Conservation (phyloP, 2,329 filamentous ascomycete species). For the Akanthomyces muscarius region DNA sequence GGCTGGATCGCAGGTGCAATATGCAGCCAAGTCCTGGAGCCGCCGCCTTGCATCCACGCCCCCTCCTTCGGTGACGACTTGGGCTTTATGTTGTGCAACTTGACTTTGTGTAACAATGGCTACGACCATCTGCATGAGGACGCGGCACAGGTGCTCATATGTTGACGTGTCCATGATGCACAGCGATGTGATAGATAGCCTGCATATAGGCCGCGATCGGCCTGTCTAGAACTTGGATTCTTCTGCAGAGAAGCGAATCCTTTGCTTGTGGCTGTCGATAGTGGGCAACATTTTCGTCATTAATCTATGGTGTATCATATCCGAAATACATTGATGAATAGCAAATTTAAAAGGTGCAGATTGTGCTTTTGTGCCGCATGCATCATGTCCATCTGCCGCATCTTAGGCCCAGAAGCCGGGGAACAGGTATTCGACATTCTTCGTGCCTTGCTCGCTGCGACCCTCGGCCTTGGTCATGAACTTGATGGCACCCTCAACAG, state of each 20-base stretch:
- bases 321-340: not conserved
- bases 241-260: not conserved
- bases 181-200: not conserved
- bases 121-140: not conserved
- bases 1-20: not conserved
- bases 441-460: slow-evolving; percentile 67
- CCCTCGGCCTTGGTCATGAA: slow-evolving; percentile 79
- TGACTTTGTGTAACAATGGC: not conserved
- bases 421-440: slow-evolving; percentile 83
- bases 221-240: not conserved
- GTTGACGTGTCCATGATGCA: slow-evolving; percentile 3
- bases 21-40: not conserved
- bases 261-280: not conserved
- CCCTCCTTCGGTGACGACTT: not conserved
- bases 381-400: not conserved
- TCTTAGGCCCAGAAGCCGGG: slow-evolving; percentile 63
- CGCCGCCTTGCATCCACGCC: not conserved
- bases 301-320: not conserved
- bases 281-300: not conserved
- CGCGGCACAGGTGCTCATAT: not conserved
- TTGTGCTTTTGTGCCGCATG: not conserved
- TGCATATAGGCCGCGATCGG: slow-evolving; percentile 1
- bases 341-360: not conserved
- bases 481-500: slow-evolving; percentile 70
- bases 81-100: not conserved